A percentile compares a stretch with the other conserved stretches of the same genome.
Conservation (phyloP, 441 rosid species). For the Pelargonium cotyledonis region DNA sequence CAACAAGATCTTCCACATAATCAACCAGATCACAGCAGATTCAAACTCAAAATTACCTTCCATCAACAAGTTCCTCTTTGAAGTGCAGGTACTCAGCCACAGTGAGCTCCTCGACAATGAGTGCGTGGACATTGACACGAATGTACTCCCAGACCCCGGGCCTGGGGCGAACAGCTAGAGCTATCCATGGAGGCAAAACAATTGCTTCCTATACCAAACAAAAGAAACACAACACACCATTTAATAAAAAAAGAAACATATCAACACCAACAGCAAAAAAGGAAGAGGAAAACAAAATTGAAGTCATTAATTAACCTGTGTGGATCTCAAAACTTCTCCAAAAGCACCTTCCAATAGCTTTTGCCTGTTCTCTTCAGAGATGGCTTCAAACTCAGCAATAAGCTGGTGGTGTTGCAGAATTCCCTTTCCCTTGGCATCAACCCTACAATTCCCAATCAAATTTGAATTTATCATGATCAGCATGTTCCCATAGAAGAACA, state of each 20-base stretch:
- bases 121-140: slow-evolving; percentile 73
- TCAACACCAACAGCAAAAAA: neutral
- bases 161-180: slow-evolving; percentile 83
- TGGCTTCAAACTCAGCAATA: slow-evolving; percentile 71
- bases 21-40: no score
- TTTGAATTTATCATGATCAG: neutral
- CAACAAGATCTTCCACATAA: neutral
- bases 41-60: slow-evolving; percentile 36
- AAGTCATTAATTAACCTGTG: slow-evolving; percentile 45
- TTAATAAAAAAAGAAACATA: neutral
- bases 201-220: slow-evolving; percentile 59
- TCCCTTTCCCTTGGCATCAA: slow-evolving; percentile 77
- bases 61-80: slow-evolving; percentile 89
- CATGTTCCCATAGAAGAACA: neutral
- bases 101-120: slow-evolving; percentile 64
- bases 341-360: slow-evolving; percentile 56
- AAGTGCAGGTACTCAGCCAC: slow-evolving; percentile 75
- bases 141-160: slow-evolving; percentile 96
- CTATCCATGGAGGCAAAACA: slow-evolving; percentile 81
- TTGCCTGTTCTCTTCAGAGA: slow-evolving; percentile 55
- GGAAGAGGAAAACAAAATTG: neutral
- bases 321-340: slow-evolving; percentile 58
- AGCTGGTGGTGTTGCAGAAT: slow-evolving; percentile 77
- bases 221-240: neutral
- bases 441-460: slow-evolving; percentile 28